Conservation (phyloP, 164 flowering plant genomes). For the Stephania yunnanensis region DNA sequence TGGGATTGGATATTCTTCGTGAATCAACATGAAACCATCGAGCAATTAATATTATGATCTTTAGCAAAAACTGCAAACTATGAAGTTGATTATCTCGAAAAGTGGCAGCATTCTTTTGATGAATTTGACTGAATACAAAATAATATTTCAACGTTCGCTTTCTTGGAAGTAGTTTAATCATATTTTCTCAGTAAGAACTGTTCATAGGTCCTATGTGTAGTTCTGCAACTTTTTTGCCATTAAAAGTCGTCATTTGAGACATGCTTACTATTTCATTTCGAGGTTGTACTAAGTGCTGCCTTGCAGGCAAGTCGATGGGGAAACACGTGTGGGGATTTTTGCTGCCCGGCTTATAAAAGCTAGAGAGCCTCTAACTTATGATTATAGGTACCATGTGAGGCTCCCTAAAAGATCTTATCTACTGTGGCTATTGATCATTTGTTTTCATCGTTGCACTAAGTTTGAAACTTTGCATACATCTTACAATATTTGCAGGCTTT, state of each 20-base stretch:
- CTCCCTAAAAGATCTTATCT: not conserved
- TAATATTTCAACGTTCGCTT: no score
- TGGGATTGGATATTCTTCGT: no score
- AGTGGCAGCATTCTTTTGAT: no score
- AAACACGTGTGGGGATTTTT: constrained; percentile 88
- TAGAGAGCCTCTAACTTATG: constrained; percentile 87
- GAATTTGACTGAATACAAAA: no score
- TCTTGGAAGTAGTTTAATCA: no score
- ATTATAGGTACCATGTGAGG: constrained; percentile 56
- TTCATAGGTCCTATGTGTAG: not conserved
- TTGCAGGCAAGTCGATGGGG: constrained; percentile 88
- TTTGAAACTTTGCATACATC: not conserved
- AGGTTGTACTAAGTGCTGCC: not conserved
- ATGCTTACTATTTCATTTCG: not conserved
- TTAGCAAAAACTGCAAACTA: no score
- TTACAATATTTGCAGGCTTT: not conserved
- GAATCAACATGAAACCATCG: no score
- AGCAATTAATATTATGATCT: no score
- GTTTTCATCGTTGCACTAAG: not conserved
- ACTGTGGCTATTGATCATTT: not conserved
- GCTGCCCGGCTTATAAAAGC: constrained; percentile 58
- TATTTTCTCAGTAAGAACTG: not conserved
- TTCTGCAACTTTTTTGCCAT: not conserved
- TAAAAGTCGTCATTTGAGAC: not conserved
- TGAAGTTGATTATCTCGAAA: no score